Conservation (phyloP, 1,284 basidiomycete species). For the Moesziomyces globuligerus region DNA sequence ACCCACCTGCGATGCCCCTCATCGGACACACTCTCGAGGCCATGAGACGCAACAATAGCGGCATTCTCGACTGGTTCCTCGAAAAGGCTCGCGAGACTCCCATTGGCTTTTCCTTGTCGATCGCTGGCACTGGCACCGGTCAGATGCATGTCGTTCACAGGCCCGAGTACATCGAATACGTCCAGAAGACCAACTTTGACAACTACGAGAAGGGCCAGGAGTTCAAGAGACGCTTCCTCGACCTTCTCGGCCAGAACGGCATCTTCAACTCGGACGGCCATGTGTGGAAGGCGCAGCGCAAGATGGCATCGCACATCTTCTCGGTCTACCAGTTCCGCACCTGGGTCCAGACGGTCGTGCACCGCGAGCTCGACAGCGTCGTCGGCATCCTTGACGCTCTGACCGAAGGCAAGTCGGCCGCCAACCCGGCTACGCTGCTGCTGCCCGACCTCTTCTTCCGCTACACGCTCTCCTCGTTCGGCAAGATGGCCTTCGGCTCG, state of each 20-base stretch:
- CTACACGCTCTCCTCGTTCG: slow-evolving; percentile 54
- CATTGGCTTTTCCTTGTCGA: slow-evolving; percentile 27
- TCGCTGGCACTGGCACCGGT: slow-evolving; percentile 22
- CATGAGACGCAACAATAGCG: slow-evolving; percentile 7
- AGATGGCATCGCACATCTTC: slow-evolving; percentile 61
- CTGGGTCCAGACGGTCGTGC: slow-evolving; percentile 54
- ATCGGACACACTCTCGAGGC: slow-evolving; percentile 34
- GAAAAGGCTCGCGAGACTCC: slow-evolving; percentile 10
- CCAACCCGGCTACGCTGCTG: slow-evolving; percentile 29
- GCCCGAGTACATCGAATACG: slow-evolving; percentile 60
- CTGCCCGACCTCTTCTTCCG: slow-evolving; percentile 57
- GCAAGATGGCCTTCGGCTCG: slow-evolving; percentile 51
- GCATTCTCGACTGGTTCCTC: slow-evolving; percentile 32
- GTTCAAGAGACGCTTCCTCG: slow-evolving; percentile 45
- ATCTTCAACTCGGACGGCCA: slow-evolving; percentile 64
- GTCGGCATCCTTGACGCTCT: slow-evolving; percentile 40
- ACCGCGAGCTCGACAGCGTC: slow-evolving; percentile 50
- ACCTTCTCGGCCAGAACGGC: slow-evolving; percentile 50
- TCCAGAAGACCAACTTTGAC: slow-evolving; percentile 65
- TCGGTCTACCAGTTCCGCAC: slow-evolving; percentile 58
- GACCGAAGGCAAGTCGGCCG: slow-evolving; percentile 9
- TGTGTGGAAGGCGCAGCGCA: slow-evolving; percentile 61
- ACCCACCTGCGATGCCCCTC: slow-evolving; percentile 26
- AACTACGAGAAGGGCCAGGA: slow-evolving; percentile 56
- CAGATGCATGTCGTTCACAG: slow-evolving; percentile 43